Evolutionary conservation across 129 eudicot species (phyloP).

Genomic region (Dittrichia graveolens): DNA sequence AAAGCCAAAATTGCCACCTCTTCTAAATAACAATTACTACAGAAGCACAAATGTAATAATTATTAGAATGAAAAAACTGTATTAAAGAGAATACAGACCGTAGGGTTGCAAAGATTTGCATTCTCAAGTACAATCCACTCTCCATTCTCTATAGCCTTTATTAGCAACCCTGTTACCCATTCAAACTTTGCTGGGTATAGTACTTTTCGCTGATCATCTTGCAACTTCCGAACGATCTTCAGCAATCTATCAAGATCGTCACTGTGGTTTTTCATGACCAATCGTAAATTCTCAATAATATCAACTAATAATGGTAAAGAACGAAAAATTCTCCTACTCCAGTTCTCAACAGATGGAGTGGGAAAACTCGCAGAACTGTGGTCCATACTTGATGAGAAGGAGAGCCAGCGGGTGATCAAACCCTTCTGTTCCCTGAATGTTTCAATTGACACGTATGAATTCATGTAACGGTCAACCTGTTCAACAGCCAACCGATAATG

Average conservation of each 20-base stretch:
- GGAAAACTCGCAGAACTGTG: constrained; percentile 37
- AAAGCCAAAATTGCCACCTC: background rate
- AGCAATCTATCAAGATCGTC: constrained; percentile 59
- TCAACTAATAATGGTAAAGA: constrained; percentile 50
- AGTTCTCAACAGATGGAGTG: constrained; percentile 36
- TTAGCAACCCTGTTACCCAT: constrained; percentile 83
- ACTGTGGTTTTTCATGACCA: constrained; percentile 38
- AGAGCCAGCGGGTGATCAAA: constrained; percentile 57
- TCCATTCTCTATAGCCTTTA: constrained; percentile 91
- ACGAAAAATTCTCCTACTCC: constrained; percentile 36
- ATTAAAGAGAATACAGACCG: constrained; percentile 56
- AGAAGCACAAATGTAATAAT: background rate
- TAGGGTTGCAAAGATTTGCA: constrained; percentile 98
- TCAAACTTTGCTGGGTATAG: constrained; percentile 77
- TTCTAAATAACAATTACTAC: background rate
- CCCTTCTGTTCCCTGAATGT: constrained; percentile 40
- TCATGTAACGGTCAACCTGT: constrained; percentile 67
- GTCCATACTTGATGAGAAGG: constrained; percentile 54
- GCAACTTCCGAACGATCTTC: constrained; percentile 52
- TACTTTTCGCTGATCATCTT: constrained; percentile 43
- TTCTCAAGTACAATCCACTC: constrained; percentile 97
- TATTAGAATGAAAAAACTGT: background rate
- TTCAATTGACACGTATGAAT: constrained; percentile 56
- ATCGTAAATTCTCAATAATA: constrained; percentile 51
- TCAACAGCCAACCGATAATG: constrained; percentile 64